Base-by-base conservation (phyloP, 495 filamentous ascomycete species). In the Penicillium maclennaniae region DNA sequence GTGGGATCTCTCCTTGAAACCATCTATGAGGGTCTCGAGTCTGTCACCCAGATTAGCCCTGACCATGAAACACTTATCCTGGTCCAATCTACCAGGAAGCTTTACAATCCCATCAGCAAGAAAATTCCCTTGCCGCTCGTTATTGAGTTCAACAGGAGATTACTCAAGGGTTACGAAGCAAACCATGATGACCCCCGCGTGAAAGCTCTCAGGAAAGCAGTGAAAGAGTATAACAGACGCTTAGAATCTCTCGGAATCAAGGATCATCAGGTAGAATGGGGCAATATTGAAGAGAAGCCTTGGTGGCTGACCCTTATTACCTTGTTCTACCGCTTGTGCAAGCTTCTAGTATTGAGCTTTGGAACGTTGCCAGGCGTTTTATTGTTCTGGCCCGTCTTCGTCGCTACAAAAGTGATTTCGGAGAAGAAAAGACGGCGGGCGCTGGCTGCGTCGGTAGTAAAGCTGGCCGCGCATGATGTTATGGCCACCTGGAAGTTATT, bases 401-500 rank as follows among this genome's bases (percentile, higher is more conserved):
- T 92, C 41, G 87, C 84, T 15, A 85, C 88, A n/a, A 97, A 96
- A 63, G 67, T 87, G 43, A 95, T 96, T 57, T 95, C 89, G 23
- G 85, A 83, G 49, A 86, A 83, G 59, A 98, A 98, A 70, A 87
- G 91, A 1, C 83, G 81, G 55, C 84, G 91, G 65, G 93, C 93
- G 0, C 80, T 98, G 8, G 92, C 91, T 3, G 91, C 84, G 19
- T 96, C 91, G 5, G 88, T 87, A 3, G 93, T 98, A 56, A 98
- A 98, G 66, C 81, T 98, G 25, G 86, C 92, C 68, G 93, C 88
- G 16, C 82, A 84, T 41, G 93, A 98, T 64, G 93, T 98, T 16
- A 89, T 98, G 73, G 90, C 91, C 0, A 97, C 92, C 1, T 98
- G 93, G 93, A 98, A 98, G 69, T 79, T 98, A 14, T 83, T 98